phyloP scores from a whole-genome alignment of 441 rosid species.

The Bocquillonia castaneifolia region DNA sequence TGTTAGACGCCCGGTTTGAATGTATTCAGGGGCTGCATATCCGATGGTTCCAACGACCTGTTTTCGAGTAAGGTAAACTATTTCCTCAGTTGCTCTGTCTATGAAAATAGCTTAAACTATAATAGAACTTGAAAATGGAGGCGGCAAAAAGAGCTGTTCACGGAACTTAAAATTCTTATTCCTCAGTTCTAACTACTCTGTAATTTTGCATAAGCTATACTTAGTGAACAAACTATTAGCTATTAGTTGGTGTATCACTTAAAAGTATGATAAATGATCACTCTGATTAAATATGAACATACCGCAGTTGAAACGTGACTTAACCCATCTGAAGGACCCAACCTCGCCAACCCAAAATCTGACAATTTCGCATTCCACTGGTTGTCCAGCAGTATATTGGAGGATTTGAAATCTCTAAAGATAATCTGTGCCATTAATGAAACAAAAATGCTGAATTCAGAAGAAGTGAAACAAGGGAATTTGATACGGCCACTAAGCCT shows the following conservation, averaged over 20 bases:
- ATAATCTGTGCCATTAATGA: constrained; percentile 52
- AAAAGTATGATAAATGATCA: constrained; percentile 1
- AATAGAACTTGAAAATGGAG: not conserved
- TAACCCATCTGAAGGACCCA: constrained; percentile 79
- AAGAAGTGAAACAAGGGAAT: not conserved
- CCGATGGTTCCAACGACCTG: constrained; percentile 87
- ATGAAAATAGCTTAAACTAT: not conserved
- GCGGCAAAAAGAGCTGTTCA: no score
- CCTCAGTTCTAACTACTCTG: not conserved
- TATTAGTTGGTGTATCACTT: not conserved
- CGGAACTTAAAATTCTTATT: no score
- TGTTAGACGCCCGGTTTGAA: constrained; percentile 65
- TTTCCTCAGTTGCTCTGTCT: constrained; percentile 2
- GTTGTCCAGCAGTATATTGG: constrained; percentile 81
- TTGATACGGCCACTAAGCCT: not conserved
- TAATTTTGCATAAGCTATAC: not conserved
- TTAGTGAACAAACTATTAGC: not conserved
- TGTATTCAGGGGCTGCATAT: constrained; percentile 90
- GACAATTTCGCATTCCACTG: constrained; percentile 74
- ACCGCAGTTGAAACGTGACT: constrained; percentile 81
- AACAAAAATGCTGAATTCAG: not conserved
- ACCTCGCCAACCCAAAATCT: constrained; percentile 80
- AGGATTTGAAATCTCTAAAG: constrained; percentile 85
- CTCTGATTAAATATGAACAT: constrained; percentile 17
- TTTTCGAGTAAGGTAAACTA: constrained; percentile 7